These are phyloP conservation scores for Nymphaea thermarum DNA, from an alignment of 164 flowering plant genomes.

Conservation along the genomic window DNA sequence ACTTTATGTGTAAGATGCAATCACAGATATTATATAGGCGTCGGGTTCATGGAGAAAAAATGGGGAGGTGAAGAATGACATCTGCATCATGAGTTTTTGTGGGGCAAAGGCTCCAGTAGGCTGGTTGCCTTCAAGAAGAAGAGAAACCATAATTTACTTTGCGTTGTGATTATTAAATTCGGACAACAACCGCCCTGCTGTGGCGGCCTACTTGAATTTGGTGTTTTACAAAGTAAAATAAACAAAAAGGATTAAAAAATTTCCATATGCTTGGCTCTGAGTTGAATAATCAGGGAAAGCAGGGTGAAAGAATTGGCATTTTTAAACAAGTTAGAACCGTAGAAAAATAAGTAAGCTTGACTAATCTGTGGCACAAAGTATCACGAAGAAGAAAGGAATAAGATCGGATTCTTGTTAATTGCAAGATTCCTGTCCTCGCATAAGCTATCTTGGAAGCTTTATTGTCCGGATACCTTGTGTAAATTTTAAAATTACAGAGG, in stretches of 20 bases:
- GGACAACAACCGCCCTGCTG: too few relatives aligned
- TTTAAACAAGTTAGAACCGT: neutral
- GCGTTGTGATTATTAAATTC: too few relatives aligned
- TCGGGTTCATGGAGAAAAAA: neutral
- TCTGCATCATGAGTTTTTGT: neutral
- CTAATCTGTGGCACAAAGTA: neutral
- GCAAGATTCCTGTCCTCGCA: conserved; percentile 3
- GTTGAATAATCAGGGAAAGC: neutral
- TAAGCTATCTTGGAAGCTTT: neutral
- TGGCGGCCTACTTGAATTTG: too few relatives aligned
- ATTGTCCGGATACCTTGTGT: neutral
- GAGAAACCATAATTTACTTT: neutral
- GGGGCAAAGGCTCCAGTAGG: conserved; percentile 1
- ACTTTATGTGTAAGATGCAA: too few relatives aligned
- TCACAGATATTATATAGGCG: neutral
- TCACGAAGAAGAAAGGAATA: conserved; percentile 9
- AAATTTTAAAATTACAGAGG: neutral
- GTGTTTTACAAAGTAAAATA: too few relatives aligned
- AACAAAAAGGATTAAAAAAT: too few relatives aligned
- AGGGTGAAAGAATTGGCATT: neutral
- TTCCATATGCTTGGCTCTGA: too few relatives aligned
- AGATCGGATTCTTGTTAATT: conserved; percentile 7
- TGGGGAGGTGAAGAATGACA: neutral
- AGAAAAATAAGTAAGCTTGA: neutral
- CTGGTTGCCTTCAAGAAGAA: conserved; percentile 2